Evolutionary conservation across 2,329 filamentous ascomycete genomes (phyloP).

Genomic region (Colletotrichum falcatum): DNA sequence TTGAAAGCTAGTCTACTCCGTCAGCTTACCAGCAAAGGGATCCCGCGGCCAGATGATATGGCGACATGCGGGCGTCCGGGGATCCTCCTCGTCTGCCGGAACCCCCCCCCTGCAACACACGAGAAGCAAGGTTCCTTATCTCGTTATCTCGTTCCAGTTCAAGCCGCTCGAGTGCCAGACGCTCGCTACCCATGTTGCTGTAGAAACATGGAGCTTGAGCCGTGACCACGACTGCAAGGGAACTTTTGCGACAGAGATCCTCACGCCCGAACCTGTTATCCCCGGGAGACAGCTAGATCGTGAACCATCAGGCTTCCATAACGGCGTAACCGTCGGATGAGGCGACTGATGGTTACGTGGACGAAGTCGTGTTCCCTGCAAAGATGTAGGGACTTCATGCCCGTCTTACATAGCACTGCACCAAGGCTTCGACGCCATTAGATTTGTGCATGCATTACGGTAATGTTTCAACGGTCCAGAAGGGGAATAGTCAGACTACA

Average conservation of each 20-base stretch:
- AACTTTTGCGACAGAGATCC: slow-evolving; percentile 8
- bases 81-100: background rate
- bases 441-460: no score
- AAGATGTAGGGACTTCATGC: background rate
- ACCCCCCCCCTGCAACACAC: background rate
- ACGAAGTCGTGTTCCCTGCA: background rate
- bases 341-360: background rate
- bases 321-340: background rate
- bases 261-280: no score
- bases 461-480: no score
- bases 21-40: background rate
- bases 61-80: background rate
- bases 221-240: background rate
- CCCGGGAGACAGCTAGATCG: background rate
- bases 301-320: background rate
- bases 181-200: background rate
- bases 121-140: background rate
- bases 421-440: background rate
- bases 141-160: no score
- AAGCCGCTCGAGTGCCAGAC: background rate
- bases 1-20: no score
- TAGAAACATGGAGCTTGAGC: slow-evolving; percentile 10
- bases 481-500: background rate
- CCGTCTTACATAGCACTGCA: slow-evolving; percentile 5
- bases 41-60: background rate